Base-by-base conservation (phyloP, 1,284 basidiomycete genomes). In the Leccinum angustisporum region DNA sequence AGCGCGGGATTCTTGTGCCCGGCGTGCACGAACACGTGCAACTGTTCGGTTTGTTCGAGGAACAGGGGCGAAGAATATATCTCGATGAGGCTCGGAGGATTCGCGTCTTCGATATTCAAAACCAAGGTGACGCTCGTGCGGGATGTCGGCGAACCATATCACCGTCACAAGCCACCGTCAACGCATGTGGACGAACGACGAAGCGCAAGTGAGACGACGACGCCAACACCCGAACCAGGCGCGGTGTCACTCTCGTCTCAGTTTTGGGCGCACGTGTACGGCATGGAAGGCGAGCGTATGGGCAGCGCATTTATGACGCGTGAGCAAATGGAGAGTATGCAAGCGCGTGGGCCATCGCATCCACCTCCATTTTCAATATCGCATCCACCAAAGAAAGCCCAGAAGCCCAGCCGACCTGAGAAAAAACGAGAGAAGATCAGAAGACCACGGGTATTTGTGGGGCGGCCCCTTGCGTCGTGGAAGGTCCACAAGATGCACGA, bases 191-290 rank as follows among this genome's bases (percentile, higher is more conserved):
- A 16, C 11, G 27, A 5, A 2, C 54, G 14, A 52, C 55, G 4
- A 40, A 51, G 55, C 18, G 51, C 27, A 1, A 61, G 60, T 14
- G 18, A 21, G 1, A 21, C 5, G 36, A 64, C 58, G 51, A 58
- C 60, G 6, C 52, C 58, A 36, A 61, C 57, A 1, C 65, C 70
- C 0, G 62, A 63, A 38, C 50, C 61, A 1, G 10, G 57, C 16
- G 5, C 55, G 21, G 0, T 25, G 7, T 33, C 60, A 1, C 7
- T 4, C 5, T 58, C 30, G 5, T 4, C 72, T 1, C 65, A 52
- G n/a, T 75, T 75, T 16, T 75, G 72, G 72, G 75, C 74, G 8
- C 73, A 75, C 33, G 73, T 76, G 6, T 75, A 73, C 6, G 71
- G 71, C 14, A 50, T 75, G 36, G 66, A 73, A 56, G 72, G 75